Evolutionary conservation across 2,329 filamentous ascomycete species (phyloP), one percentile per base, ranked within the genome.

Genomic region (Aspergillus brunneoviolaceus): DNA sequence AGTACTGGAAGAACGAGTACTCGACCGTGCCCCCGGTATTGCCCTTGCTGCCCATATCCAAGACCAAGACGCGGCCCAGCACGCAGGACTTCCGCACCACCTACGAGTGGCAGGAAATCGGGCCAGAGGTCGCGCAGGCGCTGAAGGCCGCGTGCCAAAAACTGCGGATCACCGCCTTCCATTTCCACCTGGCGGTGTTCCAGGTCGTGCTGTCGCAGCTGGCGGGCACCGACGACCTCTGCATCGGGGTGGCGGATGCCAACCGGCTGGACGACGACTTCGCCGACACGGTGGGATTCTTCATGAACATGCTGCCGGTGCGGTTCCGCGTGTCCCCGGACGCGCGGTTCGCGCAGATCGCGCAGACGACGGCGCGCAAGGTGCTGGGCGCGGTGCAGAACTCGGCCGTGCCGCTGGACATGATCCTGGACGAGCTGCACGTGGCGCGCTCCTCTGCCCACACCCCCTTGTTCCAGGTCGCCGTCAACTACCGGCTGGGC

Each of bases 231-330:
- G 72, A 78, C 2, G 74, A 80, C 21, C 57, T 84, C 45, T 71
- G 70, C 55, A 81, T 85, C 55, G 83, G 82, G 5, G 72, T 84
- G 10, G 76, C 76, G 0, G 81, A 85, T 65, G 78, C 79, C 1
- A 78, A 77, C 52, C 68, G 79, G 1, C 64, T 53, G 0, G 77
- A 81, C 1, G 59, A 57, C 11, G 60, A 72, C 1, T 57, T 74
- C 2, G 59, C 68, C 7, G 57, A 65, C 1, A 82, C 68, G 2
- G 66, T 85, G 1, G 84, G 84, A 1, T 68, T 77, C 48, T 80
- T 80, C 47, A 59, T 85, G 2, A 85, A 85, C 60, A 65, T 84
- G 0, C 68, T 85, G 0, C 77, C 83, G 1, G 51, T 85, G 0
- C 71, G 73, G 0, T 78, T 84, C 27, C 27, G 27, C 27, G 27